These are phyloP conservation scores for Colletotrichum noveboracense DNA, from an alignment of 2,329 filamentous ascomycete species.

Conservation along the genomic window DNA sequence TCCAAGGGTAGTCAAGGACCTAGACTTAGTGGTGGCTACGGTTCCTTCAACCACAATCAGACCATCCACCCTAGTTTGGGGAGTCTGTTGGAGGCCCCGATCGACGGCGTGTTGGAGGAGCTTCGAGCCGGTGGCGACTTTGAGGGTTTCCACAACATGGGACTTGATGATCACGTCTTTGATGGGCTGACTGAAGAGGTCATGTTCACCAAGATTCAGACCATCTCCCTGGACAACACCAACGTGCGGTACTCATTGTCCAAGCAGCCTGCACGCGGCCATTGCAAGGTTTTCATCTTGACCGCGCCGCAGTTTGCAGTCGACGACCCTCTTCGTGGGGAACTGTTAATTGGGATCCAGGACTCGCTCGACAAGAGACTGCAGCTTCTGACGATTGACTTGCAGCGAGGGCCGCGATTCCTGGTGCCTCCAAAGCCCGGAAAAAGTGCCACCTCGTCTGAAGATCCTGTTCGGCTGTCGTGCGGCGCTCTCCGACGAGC, in stretches of 20 bases:
- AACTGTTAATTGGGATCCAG: slow-evolving; percentile 72
- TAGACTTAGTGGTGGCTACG: slow-evolving; percentile 61
- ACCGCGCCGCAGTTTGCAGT: slow-evolving; percentile 61
- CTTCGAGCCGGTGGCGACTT: slow-evolving; percentile 65
- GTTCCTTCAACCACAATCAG: slow-evolving; percentile 47
- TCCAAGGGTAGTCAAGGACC: slow-evolving; percentile 68
- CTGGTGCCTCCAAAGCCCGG: slow-evolving; percentile 24
- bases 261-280: slow-evolving; percentile 54
- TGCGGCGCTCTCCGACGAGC: slow-evolving; percentile 61
- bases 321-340: slow-evolving; percentile 57
- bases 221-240: slow-evolving; percentile 64
- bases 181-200: slow-evolving; percentile 76
- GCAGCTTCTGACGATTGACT: slow-evolving; percentile 68
- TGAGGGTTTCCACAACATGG: slow-evolving; percentile 75
- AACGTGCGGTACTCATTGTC: slow-evolving; percentile 67
- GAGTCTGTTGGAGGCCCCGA: slow-evolving; percentile 70
- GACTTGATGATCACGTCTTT: slow-evolving; percentile 73
- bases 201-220: slow-evolving; percentile 74
- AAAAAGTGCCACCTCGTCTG: slow-evolving; percentile 26
- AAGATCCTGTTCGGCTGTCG: slow-evolving; percentile 45
- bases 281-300: slow-evolving; percentile 72
- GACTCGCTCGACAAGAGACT: slow-evolving; percentile 72
- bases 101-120: slow-evolving; percentile 74
- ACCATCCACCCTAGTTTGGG: slow-evolving; percentile 57
- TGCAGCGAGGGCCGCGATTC: slow-evolving; percentile 30